Evolutionary conservation across 345 rosid genomes (phyloP), one percentile per base, ranked within the genome.

Genomic region (Aurinia saxatilis): DNA sequence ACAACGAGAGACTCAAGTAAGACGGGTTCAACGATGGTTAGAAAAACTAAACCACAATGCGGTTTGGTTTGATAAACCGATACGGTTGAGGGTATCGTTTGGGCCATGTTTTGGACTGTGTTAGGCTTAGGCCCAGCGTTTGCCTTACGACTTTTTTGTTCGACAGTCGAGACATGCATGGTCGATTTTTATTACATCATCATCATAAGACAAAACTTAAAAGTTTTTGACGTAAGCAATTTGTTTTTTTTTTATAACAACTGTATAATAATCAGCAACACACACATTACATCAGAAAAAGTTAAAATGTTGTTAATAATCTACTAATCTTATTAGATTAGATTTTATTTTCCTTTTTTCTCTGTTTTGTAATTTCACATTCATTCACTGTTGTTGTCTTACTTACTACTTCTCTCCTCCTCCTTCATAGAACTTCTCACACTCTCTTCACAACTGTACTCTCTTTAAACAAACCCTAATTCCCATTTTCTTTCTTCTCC

Each of bases 371-470:
- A 42, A 37, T 56, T 17, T 49, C 66, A 60, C 66, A 51, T 68
- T 50, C 66, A 59, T 66, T 68, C 66, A 60, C 73, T 68, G 73
- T 68, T n/a, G n/a, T n/a, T n/a, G n/a, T 62, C 25, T 21, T 21
- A 35, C 63, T 68, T 45, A 27, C 31, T 27, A 1, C 25, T 27
- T n/a, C n/a, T n/a, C n/a, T n/a, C n/a, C n/a, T n/a, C n/a, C 31
- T 27, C 6, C 71, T 66, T 8, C 63, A 7, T 11, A 38, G 29
- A 62, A 70, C 57, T 38, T 63, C 63, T 30, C 57, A 50, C 73
- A 6, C 61, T 50, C 64, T n/a, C 40, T 58, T 17, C 73, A 68
- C 66, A 50, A 51, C 60, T 51, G 33, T 45, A 68, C 54, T 44
- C 67, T 44, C 60, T 34, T 23, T 46, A 61, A 61, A 13, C 33